Evolutionary conservation across 2,329 filamentous ascomycete species (phyloP), one percentile per base, ranked within the genome.

Genomic region (Alternaria conjuncta): DNA sequence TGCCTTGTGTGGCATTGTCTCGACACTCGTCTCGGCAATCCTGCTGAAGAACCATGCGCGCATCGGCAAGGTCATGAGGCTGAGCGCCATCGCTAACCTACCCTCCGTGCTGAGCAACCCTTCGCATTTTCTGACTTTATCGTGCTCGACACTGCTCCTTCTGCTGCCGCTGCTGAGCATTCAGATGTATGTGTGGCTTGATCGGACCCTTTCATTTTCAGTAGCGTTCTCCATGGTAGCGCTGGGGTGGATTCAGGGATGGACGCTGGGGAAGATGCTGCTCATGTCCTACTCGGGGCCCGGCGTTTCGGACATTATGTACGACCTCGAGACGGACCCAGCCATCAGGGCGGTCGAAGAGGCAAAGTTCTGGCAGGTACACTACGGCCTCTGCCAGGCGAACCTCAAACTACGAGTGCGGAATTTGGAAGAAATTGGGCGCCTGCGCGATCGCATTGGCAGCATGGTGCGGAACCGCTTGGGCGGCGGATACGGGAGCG

Each of bases 281-380:
- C 87, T 99, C 62, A 97, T 99, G 95, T 95, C 92, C 4, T 97
- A 96, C 78, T 80, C 82, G 30, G 85, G 86, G 11, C 78, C 80
- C 46, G 79, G 88, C 5, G 89, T 96, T 2, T 85, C 88, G 4
- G 89, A 90, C 21, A 90, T 97, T n/a, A 85, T 97, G 72, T 87
- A 88, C 60, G 93, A 97, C 78, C 94, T 99, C 55, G 90, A 94
- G 78, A 86, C 89, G 2, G 94, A 97, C 72, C 89, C 92, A 2
- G 86, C 87, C 59, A 89, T 98, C 25, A 87, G 87, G 47, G 86
- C 87, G 2, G 89, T 99, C 50, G 93, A 97, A 61, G 94, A 97
- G 75, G 95, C 94, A 2, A 90, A 94, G 76, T 97, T 99, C 80
- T 99, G 96, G 96, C 96, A 99, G 83, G 96, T 97, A 13, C 96